Percentiles rank a stretch among this genome's conserved stretches.
Evolutionary conservation across 371 early-diverging fungal species (phyloP).

Genomic region (Blakeslea trispora): DNA sequence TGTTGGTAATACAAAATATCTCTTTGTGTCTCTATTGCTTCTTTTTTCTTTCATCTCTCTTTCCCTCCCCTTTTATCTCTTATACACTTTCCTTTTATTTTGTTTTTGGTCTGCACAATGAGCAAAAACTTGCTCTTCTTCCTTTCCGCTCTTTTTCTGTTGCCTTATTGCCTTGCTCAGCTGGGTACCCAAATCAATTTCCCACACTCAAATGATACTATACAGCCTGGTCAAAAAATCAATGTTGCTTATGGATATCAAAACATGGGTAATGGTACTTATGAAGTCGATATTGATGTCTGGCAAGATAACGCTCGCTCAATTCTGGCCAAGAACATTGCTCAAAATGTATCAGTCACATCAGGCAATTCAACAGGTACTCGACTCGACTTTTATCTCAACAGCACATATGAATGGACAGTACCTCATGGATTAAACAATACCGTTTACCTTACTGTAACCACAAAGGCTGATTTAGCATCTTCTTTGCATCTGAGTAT

Average conservation of each 20-base stretch:
- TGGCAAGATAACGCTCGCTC: conserved; percentile 28
- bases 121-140: not conserved
- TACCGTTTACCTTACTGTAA: conserved; percentile 34
- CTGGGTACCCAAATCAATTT: conserved; percentile 32
- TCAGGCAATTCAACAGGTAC: conserved; percentile 41
- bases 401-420: conserved; percentile 40
- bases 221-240: conserved; percentile 31
- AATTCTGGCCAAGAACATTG: conserved; percentile 23
- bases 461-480: conserved; percentile 14
- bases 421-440: conserved; percentile 36
- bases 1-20: too few relatives aligned
- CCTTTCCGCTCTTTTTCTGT: conserved; percentile 2
- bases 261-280: conserved; percentile 43
- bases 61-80: too few relatives aligned
- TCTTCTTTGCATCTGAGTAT: conserved; percentile 6
- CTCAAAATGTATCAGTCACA: conserved; percentile 15
- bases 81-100: too few relatives aligned
- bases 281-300: conserved; percentile 31
- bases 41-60: too few relatives aligned
- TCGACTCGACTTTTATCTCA: conserved; percentile 19
- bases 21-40: too few relatives aligned
- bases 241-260: conserved; percentile 36
- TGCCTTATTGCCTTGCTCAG: conserved; percentile 27
- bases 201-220: conserved; percentile 34
- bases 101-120: too few relatives aligned